Percentiles rank a stretch among this genome's conserved stretches.
Evolutionary conservation across 805 yeast species (phyloP).

Genomic region (Saturnispora dispora): DNA sequence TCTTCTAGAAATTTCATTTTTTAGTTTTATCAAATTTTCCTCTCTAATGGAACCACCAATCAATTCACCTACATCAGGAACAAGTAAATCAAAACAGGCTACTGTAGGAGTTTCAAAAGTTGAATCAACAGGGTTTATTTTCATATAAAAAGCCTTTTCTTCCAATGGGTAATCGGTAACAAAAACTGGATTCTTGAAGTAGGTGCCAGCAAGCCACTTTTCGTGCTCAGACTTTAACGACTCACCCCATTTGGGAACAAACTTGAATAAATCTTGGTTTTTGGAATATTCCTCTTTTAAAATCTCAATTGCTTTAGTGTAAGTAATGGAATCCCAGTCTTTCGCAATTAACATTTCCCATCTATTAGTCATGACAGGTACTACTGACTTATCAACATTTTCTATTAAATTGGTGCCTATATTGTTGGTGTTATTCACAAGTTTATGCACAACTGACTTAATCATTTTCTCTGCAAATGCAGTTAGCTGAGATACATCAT

Average conservation of each 20-base stretch:
- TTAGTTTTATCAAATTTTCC: conserved; percentile 42
- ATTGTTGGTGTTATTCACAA: conserved; percentile 22
- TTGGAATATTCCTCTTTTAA: conserved; percentile 29
- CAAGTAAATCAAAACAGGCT: conserved; percentile 79
- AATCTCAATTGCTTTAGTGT: conserved; percentile 62
- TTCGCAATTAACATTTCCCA: conserved; percentile 48
- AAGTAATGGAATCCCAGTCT: conserved; percentile 65
- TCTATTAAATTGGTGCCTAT: conserved; percentile 29
- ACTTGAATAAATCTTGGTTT: conserved; percentile 30
- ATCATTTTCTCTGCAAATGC: conserved; percentile 63
- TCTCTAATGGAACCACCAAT: conserved; percentile 94
- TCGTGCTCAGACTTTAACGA: conserved; percentile 80
- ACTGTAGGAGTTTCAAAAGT: conserved; percentile 45
- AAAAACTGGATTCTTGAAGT: conserved; percentile 69
- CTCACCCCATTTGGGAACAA: conserved; percentile 58
- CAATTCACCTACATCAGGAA: conserved; percentile 89
- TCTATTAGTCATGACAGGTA: conserved; percentile 33
- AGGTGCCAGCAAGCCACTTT: conserved; percentile 71
- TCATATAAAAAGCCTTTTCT: conserved; percentile 92
- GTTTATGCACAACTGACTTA: conserved; percentile 34
- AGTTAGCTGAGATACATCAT: conserved; percentile 51
- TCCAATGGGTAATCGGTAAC: conserved; percentile 78
- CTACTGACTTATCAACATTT: conserved; percentile 32
- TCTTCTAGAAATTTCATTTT: conserved; percentile 40
- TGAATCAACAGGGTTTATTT: conserved; percentile 31